Evolutionary conservation across 2,329 filamentous ascomycete genomes (phyloP), one percentile per base, ranked within the genome.

Genomic region (Aspergillus neotritici): DNA sequence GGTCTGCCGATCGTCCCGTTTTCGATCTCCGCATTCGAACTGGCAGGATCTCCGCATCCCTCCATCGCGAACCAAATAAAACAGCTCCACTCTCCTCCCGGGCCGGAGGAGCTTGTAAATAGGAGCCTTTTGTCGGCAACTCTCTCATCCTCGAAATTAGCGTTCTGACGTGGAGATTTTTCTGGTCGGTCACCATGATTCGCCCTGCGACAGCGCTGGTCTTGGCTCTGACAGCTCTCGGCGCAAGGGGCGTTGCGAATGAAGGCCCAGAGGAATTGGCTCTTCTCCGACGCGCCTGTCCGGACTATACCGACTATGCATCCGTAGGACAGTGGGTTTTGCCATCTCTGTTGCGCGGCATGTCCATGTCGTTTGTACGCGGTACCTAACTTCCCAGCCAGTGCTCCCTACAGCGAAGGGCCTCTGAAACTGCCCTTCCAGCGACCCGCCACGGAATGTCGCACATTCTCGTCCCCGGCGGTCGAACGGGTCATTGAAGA

Each of bases 401-500:
- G 89, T 63, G 76, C 75, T 14, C 93, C 93, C 1, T 78, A 84
- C 49, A 95, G 87, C 65, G 73, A 82, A 14, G 93, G 93, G 1
- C 84, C 86, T 4, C 75, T 94, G 58, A 73, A 76, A 40, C 76
- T 98, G 1, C 89, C 93, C 1, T 97, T 81, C 65, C 93, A 98
- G 64, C 79, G 93, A 46, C 93, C 93, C 3, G 79, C 83, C 28
- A 72, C 74, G 43, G 78, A 80, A 62, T 98, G 93, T 65, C 86
- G 93, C 50, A 96, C 90, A 0, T 98, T 97, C 68, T 79, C 82
- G 43, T 96, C 90, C 1, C 79, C 85, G 16, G 76, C 84, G 3
- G 94, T 97, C 35, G 93, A 98, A 65, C 77, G 86, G 58, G 86
- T 96, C 40, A 96, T 98, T 49, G 66, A 80, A 25, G 82, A 96